Evolutionary conservation across 2,329 filamentous ascomycete genomes (phyloP), one percentile per base, ranked within the genome.

Genomic region (Phoma sp.): DNA sequence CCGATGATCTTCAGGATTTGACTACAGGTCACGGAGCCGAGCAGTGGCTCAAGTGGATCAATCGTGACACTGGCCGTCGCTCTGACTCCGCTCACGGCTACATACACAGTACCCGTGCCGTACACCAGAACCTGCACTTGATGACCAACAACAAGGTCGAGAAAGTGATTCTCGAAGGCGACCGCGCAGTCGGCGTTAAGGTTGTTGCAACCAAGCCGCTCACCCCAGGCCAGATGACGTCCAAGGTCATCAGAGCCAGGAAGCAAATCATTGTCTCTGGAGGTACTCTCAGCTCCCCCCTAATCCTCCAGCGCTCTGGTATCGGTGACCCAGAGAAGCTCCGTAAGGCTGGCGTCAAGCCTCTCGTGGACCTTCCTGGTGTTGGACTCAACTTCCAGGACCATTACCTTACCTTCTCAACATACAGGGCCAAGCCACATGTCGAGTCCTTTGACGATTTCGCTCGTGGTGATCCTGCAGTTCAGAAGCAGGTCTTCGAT

Each of bases 21-120:
- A 78, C 77, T 25, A 89, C 87, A 1, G 87, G 77, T 71, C 80
- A 83, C 40, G 89, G 89, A 58, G 89, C 89, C 40, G 89, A 92
- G 75, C 89, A 92, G 61, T 93, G 89, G 89, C 78, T 93, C 51
- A 92, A 93, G 75, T 93, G 89, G 89, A 92, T 93, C 75, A 92
- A 93, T 67, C 83, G 71, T 13, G 72, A 85, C 73, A 85, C 83
- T 67, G 89, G 89, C 39, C 85, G 89, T 45, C 87, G 89, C 53
- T 89, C 86, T 55, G 89, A 93, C 75, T 88, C 86, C 48, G 89
- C 89, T 6, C 89, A 91, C 66, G 89, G 86, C 2, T 93, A 93
- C 63, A 80, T 93, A 56, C 90, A 93, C 74, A 86, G 87, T 47
- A 93, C 89, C 4, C 83, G 89, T 44, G 81, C 88, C 2, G 82